Evolutionary conservation across 495 filamentous ascomycete species (phyloP).

Genomic region (Coniosporium apollinis): DNA sequence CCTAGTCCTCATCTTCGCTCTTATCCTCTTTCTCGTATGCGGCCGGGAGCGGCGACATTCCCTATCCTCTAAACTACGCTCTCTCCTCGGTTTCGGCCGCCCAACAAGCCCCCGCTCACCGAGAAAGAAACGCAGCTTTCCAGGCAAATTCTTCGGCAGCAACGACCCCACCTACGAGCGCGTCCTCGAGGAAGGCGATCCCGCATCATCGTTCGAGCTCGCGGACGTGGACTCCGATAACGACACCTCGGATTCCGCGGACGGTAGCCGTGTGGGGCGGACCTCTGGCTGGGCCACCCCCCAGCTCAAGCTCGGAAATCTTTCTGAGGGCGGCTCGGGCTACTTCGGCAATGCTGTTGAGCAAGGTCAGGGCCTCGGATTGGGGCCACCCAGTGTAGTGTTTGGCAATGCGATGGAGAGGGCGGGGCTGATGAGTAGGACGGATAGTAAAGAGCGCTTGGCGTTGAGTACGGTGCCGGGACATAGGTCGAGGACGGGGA

Average conservation of each 20-base stretch:
- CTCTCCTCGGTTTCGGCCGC: conserved; percentile 28
- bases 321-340: conserved; percentile 37
- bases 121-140: conserved; percentile 27
- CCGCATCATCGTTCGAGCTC: conserved; percentile 41
- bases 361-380: conserved; percentile 14
- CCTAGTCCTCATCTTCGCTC: conserved; percentile 52
- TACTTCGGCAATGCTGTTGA: conserved; percentile 21
- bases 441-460: conserved; percentile 65
- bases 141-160: conserved; percentile 35
- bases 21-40: conserved; percentile 49
- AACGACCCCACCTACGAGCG: conserved; percentile 51
- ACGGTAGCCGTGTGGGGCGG: conserved; percentile 32
- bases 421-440: conserved; percentile 56
- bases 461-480: conserved; percentile 25
- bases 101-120: conserved; percentile 33
- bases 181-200: conserved; percentile 58
- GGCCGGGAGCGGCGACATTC: conserved; percentile 54
- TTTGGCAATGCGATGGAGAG: conserved; percentile 52
- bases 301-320: conserved; percentile 42
- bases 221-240: conserved; percentile 36
- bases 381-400: conserved; percentile 9
- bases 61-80: conserved; percentile 41
- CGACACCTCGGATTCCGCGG: conserved; percentile 36
- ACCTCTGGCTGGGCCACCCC: conserved; percentile 49
- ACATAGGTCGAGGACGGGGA: conserved; percentile 42